Evolutionary conservation across 495 filamentous ascomycete genomes (phyloP).

Genomic region (Neurospora sp.): DNA sequence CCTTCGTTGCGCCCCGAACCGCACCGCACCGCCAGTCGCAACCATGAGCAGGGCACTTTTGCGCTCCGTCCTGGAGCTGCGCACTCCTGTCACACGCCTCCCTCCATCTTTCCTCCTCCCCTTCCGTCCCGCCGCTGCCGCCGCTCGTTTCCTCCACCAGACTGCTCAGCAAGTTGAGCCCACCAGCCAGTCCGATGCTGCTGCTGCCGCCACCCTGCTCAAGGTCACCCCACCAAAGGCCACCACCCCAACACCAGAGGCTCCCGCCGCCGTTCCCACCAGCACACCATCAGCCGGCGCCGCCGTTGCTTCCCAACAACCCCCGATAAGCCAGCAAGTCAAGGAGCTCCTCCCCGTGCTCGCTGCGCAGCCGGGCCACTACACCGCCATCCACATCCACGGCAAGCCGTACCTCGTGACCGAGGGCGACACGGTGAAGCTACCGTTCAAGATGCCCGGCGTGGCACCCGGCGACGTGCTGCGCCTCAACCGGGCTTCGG

Average conservation of each 20-base stretch:
- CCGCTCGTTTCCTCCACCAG: slow-evolving; percentile 20
- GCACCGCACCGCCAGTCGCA: slow-evolving; percentile 2
- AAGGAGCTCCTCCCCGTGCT: slow-evolving; percentile 62
- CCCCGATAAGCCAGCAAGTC: slow-evolving; percentile 16
- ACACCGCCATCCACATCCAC: slow-evolving; percentile 81
- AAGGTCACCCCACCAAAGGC: background rate
- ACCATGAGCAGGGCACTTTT: slow-evolving; percentile 36
- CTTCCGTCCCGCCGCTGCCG: slow-evolving; percentile 13
- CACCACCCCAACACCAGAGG: slow-evolving; percentile 13
- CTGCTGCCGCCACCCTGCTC: slow-evolving; percentile 3
- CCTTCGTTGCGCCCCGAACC: slow-evolving; percentile 3
- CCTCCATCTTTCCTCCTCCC: slow-evolving; percentile 23
- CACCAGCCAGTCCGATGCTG: background rate
- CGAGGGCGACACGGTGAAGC: slow-evolving; percentile 70
- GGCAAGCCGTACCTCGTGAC: slow-evolving; percentile 84
- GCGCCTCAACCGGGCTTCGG: slow-evolving; percentile 71
- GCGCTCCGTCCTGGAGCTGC: slow-evolving; percentile 39
- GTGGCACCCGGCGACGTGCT: slow-evolving; percentile 75
- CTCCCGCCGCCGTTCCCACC: background rate
- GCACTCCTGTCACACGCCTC: slow-evolving; percentile 24
- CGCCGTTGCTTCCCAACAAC: background rate
- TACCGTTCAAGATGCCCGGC: slow-evolving; percentile 87
- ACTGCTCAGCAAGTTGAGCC: slow-evolving; percentile 21
- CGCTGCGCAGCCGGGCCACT: slow-evolving; percentile 67
- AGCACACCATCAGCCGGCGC: slow-evolving; percentile 1